Conservation (phyloP, 2,329 filamentous ascomycete species). For the Sphaerulina musiva region DNA sequence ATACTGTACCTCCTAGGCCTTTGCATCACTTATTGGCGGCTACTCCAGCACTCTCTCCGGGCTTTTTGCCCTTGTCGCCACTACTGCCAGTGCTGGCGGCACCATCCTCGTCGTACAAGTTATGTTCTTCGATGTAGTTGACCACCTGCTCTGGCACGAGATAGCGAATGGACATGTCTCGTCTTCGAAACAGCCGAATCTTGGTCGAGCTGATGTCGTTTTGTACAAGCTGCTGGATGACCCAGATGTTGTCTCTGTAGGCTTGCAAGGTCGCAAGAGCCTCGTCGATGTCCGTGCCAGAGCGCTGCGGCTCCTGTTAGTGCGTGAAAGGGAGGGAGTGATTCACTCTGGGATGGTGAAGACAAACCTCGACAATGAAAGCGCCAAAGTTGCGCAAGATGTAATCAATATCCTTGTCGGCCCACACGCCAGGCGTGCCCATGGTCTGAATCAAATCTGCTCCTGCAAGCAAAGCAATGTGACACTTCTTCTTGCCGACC, state of each 20-base stretch:
- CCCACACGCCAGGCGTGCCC: constrained; percentile 63
- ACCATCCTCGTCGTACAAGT: constrained; percentile 36
- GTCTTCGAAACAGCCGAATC: constrained; percentile 71
- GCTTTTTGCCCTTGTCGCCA: constrained; percentile 29
- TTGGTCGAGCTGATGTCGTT: constrained; percentile 79
- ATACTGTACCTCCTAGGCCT: background rate
- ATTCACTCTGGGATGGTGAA: constrained; percentile 4
- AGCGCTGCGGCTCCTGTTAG: constrained; percentile 49
- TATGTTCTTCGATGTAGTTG: constrained; percentile 40
- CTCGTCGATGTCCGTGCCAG: constrained; percentile 81
- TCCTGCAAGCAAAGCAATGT: constrained; percentile 76
- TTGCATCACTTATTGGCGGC: constrained; percentile 4
- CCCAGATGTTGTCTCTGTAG: constrained; percentile 79
- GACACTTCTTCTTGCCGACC: constrained; percentile 62
- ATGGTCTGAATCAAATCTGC: constrained; percentile 48
- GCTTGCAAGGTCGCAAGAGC: constrained; percentile 73
- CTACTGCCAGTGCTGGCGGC: constrained; percentile 23
- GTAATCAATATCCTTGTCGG: constrained; percentile 73
- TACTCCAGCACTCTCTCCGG: constrained; percentile 30
- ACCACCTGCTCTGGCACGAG: constrained; percentile 67
- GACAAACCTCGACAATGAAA: constrained; percentile 58
- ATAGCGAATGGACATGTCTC: constrained; percentile 77
- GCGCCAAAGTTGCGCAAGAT: constrained; percentile 78
- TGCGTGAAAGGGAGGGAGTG: background rate
- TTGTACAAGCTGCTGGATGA: constrained; percentile 81